Base-by-base conservation (phyloP, 768 basidiomycete species). In the Suillus subalutaceus region DNA sequence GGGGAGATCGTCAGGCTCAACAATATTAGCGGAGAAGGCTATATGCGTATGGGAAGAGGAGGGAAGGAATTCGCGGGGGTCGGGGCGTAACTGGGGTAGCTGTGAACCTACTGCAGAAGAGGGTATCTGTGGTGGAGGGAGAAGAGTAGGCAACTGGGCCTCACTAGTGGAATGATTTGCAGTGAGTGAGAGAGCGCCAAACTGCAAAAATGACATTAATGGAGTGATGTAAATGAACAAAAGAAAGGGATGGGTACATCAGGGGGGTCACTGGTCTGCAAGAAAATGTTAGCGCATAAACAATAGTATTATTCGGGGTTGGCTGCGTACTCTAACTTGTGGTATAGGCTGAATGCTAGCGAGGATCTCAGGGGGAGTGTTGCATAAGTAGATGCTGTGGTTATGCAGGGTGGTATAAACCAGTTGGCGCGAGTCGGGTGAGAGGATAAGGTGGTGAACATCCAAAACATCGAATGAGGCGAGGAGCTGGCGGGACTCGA, bases 401-500 rank as follows among this genome's bases (percentile, higher is more conserved):
- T 6, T 13, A 2, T 3, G 0, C 20, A 2, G 3, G 23, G 48
- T 6, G 4, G 48, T 23, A 12, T 26, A 52, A 7, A 15, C 50
- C 2, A 52, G 50, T 26, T 52, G 50, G 26, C 23, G 26, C 4
- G 26, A 52, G 26, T 26, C 26, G 15, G 50, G 50, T 26, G 26
- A 52, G 26, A 52, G 2, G 26, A 16, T 26, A 26, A 52, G 23
- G 26, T 7, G 13, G 23, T 2, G 0, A 6, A 6, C 43, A 4
- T 6, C 8, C 2, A 0, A 3, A 16, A 16, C 3, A n/a, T 52
- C 0, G 26, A 52, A 52, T 7, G 50, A 52, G 6, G 50, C 23
- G 13, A 50, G 23, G 23, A 50, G 23, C 23, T 26, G 40, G 60
- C 43, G 53, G 9, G 69, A 65, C 38, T 12, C 43, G 15, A 43